Percentiles rank a stretch among this genome's conserved stretches.
Evolutionary conservation across 495 filamentous ascomycete species (phyloP).

Genomic region (Aspergillus baeticus): DNA sequence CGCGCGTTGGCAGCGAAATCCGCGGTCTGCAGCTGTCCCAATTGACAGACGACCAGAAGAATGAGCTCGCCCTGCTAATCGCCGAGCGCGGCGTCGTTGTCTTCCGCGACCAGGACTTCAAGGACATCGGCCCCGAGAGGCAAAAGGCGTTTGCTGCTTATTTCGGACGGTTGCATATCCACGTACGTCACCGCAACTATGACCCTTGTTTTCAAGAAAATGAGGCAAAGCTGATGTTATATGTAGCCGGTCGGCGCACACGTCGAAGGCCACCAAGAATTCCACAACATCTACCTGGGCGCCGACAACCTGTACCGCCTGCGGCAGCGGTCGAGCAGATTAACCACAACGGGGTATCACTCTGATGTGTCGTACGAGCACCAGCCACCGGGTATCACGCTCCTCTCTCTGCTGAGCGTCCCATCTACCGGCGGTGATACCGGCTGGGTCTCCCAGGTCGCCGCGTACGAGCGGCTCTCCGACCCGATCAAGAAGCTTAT

Average conservation of each 20-base stretch:
- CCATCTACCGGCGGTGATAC: constrained; percentile 70
- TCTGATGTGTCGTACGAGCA: constrained; percentile 66
- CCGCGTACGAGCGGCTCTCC: constrained; percentile 69
- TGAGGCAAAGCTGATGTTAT: too few relatives aligned
- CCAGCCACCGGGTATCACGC: constrained; percentile 76
- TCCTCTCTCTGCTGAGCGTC: constrained; percentile 65
- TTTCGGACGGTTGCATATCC: constrained; percentile 63
- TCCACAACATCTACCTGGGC: constrained; percentile 8
- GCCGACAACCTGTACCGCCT: constrained; percentile 7
- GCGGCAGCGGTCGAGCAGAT: neutral
- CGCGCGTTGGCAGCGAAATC: constrained; percentile 72
- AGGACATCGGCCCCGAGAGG: constrained; percentile 55
- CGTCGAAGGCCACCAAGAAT: constrained; percentile 3
- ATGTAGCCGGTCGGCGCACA: constrained; percentile 1
- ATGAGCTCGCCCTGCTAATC: constrained; percentile 72
- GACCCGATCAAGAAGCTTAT: constrained; percentile 68
- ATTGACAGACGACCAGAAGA: constrained; percentile 66
- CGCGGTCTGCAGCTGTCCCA: constrained; percentile 65
- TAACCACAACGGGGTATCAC: constrained; percentile 2
- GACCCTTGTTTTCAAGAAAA: too few relatives aligned
- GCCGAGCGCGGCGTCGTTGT: constrained; percentile 72
- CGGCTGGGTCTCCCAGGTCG: constrained; percentile 71
- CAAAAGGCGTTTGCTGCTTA: constrained; percentile 65
- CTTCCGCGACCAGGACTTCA: constrained; percentile 66
- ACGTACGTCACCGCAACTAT: neutral